A percentile compares a stretch with the other conserved stretches of the same genome.
These are phyloP conservation scores for Zalaria obscura DNA, from an alignment of 2,329 filamentous ascomycete genomes.

Conservation along the genomic window DNA sequence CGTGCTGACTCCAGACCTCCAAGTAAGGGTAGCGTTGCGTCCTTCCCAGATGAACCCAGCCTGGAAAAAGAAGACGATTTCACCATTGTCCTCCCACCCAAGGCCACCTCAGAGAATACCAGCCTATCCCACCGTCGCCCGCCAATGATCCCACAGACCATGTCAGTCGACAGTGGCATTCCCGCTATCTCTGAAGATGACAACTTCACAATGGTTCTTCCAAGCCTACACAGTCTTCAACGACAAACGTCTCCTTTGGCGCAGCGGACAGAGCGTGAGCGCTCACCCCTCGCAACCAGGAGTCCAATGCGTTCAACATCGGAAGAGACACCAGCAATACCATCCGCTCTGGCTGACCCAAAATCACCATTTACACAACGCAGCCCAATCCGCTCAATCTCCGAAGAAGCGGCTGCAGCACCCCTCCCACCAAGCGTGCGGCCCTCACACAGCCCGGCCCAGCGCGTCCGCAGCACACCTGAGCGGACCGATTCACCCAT, in stretches of 20 bases:
- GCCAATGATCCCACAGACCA: conserved; percentile 23
- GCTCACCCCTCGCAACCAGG: no score
- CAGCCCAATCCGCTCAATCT: conserved; percentile 18
- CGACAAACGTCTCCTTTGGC: conserved; percentile 14
- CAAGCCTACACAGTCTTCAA: conserved; percentile 17
- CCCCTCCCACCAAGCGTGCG: not conserved
- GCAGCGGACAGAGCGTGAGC: not conserved
- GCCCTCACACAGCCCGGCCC: conserved; percentile 2
- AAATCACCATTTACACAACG: conserved; percentile 3
- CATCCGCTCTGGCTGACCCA: no score
- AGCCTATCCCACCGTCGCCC: conserved; percentile 13
- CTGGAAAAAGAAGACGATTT: conserved; percentile 28
- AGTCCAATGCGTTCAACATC: no score
- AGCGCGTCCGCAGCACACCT: not conserved
- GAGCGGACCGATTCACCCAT: conserved; percentile 3
- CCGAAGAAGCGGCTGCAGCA: conserved; percentile 13
- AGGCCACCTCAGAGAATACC: conserved; percentile 15
- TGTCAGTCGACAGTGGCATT: conserved; percentile 24
- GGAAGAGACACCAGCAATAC: no score
- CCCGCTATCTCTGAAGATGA: conserved; percentile 25
- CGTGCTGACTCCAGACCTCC: conserved; percentile 12
- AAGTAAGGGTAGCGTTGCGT: conserved; percentile 16
- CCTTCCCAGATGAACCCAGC: conserved; percentile 6
- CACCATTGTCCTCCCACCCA: conserved; percentile 31
- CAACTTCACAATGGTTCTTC: conserved; percentile 38